These are phyloP conservation scores for Solidago caesia DNA, from an alignment of 129 eudicot genomes.

Conservation along the genomic window DNA sequence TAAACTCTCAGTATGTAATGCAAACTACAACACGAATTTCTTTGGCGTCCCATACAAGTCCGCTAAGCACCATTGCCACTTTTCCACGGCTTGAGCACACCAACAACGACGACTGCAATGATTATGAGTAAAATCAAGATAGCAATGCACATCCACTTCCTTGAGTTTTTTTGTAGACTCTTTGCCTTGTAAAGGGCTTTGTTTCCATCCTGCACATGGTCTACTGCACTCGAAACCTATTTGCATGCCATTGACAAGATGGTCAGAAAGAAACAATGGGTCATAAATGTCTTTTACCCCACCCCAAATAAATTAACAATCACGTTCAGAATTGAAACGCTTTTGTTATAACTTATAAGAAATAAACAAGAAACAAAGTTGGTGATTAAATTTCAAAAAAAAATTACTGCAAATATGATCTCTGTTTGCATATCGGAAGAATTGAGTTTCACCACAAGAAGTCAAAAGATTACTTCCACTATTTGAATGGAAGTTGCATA, in stretches of 20 bases:
- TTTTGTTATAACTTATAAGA: not conserved
- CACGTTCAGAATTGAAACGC: not conserved
- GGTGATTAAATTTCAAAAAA: not conserved
- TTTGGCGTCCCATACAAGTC: constrained; percentile 22
- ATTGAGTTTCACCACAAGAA: constrained; percentile 3
- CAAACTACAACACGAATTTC: constrained; percentile 14
- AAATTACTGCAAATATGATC: not conserved
- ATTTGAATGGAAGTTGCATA: not conserved
- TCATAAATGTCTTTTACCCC: constrained; percentile 7
- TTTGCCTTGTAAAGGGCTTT: constrained; percentile 80
- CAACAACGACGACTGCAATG: constrained; percentile 64
- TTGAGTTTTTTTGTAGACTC: constrained; percentile 64
- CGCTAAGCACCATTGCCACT: constrained; percentile 63
- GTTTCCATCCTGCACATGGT: constrained; percentile 88
- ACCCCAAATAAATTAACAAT: not conserved
- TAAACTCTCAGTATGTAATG: constrained; percentile 14
- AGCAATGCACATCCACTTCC: constrained; percentile 97
- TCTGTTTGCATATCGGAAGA: not conserved
- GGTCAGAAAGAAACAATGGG: not conserved
- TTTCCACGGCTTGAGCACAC: constrained; percentile 90
- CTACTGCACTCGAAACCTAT: constrained; percentile 88
- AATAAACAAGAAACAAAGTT: not conserved
- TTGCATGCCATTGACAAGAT: not conserved
- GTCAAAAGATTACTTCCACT: constrained; percentile 2
- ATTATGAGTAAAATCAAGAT: constrained; percentile 72